phyloP scores from a whole-genome alignment of 1,139 yeast genomes.

The Geotrichum candidum region DNA sequence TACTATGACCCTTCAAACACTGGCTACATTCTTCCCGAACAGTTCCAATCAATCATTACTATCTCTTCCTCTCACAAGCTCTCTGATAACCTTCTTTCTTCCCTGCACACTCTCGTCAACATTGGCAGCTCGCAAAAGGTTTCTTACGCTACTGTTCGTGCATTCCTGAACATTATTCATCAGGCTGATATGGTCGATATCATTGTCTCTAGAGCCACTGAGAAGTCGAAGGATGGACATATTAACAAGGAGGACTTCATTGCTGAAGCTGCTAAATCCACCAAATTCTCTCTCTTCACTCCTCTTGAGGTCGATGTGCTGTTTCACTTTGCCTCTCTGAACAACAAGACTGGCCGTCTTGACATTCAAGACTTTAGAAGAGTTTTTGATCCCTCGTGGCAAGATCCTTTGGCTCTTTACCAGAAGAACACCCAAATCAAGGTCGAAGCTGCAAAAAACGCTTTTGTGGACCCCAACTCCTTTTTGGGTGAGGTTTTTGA shows the following conservation, averaged over 20 bases:
- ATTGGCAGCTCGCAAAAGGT: slow-evolving; percentile 33
- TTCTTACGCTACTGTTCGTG: slow-evolving; percentile 42
- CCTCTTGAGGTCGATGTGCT: slow-evolving; percentile 43
- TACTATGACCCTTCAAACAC: slow-evolving; percentile 35
- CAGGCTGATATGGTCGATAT: slow-evolving; percentile 41
- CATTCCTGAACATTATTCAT: slow-evolving; percentile 40
- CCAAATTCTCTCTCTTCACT: slow-evolving; percentile 40
- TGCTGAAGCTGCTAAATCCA: slow-evolving; percentile 38
- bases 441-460: slow-evolving; percentile 40
- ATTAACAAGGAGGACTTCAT: slow-evolving; percentile 39
- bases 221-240: slow-evolving; percentile 33
- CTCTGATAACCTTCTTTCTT: slow-evolving; percentile 36
- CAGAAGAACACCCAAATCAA: slow-evolving; percentile 32
- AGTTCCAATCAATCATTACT: slow-evolving; percentile 38
- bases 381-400: slow-evolving; percentile 44
- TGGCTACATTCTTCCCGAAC: slow-evolving; percentile 40
- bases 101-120: slow-evolving; percentile 38
- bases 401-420: slow-evolving; percentile 36
- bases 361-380: slow-evolving; percentile 37
- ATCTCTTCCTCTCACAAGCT: slow-evolving; percentile 40
- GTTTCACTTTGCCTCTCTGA: slow-evolving; percentile 40
- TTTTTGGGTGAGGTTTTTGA: slow-evolving; percentile 54
- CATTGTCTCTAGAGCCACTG: slow-evolving; percentile 35
- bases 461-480: slow-evolving; percentile 35
- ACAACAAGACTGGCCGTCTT: slow-evolving; percentile 35